Evolutionary conservation across 2,329 filamentous ascomycete genomes (phyloP).

Genomic region (Colletotrichum shisoi): DNA sequence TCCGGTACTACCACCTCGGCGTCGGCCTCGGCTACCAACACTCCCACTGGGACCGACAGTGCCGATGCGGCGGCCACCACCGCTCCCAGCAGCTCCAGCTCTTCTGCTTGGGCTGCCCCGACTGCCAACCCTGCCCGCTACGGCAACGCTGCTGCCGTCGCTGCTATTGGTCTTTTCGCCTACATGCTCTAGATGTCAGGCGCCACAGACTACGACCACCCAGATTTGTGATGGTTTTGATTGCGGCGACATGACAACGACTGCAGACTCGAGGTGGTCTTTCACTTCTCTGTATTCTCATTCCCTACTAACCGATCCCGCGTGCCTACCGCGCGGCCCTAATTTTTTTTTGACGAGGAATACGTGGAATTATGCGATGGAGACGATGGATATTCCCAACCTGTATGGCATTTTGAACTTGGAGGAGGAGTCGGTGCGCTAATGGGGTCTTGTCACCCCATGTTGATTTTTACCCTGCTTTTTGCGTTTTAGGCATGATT

Average conservation of each 20-base stretch:
- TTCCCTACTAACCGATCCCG: conserved; percentile 37
- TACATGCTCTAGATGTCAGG: conserved; percentile 56
- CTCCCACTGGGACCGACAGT: conserved; percentile 22
- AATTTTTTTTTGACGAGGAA: conserved; percentile 39
- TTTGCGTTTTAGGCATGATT: conserved; percentile 37
- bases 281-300: conserved; percentile 41
- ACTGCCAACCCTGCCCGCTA: conserved; percentile 56
- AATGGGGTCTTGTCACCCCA: conserved; percentile 22
- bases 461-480: conserved; percentile 33
- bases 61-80: conserved; percentile 37
- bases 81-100: conserved; percentile 41
- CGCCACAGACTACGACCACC: background rate
- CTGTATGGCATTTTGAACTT: conserved; percentile 37
- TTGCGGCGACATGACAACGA: conserved; percentile 1
- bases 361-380: conserved; percentile 37
- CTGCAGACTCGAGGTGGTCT: background rate
- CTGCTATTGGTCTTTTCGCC: conserved; percentile 62
- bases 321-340: conserved; percentile 28
- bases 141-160: conserved; percentile 54
- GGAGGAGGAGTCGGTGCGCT: conserved; percentile 35
- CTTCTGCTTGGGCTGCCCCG: conserved; percentile 49
- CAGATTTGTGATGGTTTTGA: background rate
- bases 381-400: conserved; percentile 40
- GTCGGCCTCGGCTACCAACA: conserved; percentile 35
- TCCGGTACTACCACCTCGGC: conserved; percentile 34